phyloP scores from a whole-genome alignment of 2,329 filamentous ascomycete species.

The Metarhizium robertsii region DNA sequence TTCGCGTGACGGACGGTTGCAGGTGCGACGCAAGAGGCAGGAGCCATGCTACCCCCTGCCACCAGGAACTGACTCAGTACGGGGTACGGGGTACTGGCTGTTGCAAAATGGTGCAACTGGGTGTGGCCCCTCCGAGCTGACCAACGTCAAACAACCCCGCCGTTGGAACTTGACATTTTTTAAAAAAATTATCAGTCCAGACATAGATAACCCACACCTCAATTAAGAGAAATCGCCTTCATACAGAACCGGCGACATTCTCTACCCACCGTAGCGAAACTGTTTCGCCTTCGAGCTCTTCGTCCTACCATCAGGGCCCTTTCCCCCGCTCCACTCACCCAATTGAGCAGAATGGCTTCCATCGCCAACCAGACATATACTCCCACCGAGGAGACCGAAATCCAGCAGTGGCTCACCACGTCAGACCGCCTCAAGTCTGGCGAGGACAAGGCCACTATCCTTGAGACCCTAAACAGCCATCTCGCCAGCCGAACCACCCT shows the following conservation, averaged over 20 bases:
- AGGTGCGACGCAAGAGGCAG: slow-evolving; percentile 4
- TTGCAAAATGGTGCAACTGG: background rate
- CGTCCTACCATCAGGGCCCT: slow-evolving; percentile 23
- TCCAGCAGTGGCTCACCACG: slow-evolving; percentile 80
- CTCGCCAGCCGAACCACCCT: slow-evolving; percentile 82
- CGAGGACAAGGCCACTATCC: slow-evolving; percentile 55
- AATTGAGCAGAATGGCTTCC: slow-evolving; percentile 48
- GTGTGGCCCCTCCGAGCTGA: background rate
- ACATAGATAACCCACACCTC: background rate
- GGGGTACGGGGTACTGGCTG: background rate
- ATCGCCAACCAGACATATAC: slow-evolving; percentile 63
- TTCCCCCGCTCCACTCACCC: slow-evolving; percentile 24
- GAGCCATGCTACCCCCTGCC: background rate
- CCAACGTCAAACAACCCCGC: background rate
- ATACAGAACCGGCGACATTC: slow-evolving; percentile 3
- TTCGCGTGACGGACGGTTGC: slow-evolving; percentile 7
- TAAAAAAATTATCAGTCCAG: background rate
- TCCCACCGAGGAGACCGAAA: slow-evolving; percentile 72
- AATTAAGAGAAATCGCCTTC: slow-evolving; percentile 5
- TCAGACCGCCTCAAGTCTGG: slow-evolving; percentile 54
- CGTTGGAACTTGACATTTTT: background rate
- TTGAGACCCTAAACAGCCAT: slow-evolving; percentile 76
- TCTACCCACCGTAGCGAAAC: slow-evolving; percentile 20
- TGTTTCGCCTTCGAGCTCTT: slow-evolving; percentile 33
- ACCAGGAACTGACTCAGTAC: slow-evolving; percentile 2